Percentiles rank a stretch among this genome's conserved stretches.
These are phyloP conservation scores for Capsaspora owczarzaki DNA, from an alignment of 78 protist genomes.

Conservation along the genomic window DNA sequence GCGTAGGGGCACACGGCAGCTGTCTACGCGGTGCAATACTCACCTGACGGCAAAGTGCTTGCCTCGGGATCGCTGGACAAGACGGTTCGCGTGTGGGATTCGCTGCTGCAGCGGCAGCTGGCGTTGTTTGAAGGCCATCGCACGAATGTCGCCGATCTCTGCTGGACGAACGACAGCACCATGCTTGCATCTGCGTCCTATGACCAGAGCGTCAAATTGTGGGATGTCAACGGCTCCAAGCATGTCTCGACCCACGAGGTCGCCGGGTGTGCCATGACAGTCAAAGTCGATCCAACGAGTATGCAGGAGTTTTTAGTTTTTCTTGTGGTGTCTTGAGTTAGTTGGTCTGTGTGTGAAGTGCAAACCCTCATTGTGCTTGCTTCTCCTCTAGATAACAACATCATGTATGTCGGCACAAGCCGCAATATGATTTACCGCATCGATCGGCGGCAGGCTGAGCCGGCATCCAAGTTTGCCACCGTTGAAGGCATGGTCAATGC, in stretches of 20 bases:
- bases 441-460: conserved; percentile 40
- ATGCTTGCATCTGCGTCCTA: conserved; percentile 39
- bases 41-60: conserved; percentile 53
- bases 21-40: conserved; percentile 48
- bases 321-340: background rate
- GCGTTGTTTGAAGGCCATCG: background rate
- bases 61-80: conserved; percentile 64
- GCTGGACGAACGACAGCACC: conserved; percentile 40
- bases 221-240: conserved; percentile 42
- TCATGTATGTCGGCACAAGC: conserved; percentile 42
- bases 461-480: conserved; percentile 17
- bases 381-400: conserved; percentile 20
- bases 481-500: conserved; percentile 48
- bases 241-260: conserved; percentile 4
- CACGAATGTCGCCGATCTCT: conserved; percentile 12
- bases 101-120: background rate
- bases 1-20: conserved; percentile 57
- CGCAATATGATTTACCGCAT: conserved; percentile 30
- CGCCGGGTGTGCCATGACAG: conserved; percentile 24
- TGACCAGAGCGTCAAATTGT: conserved; percentile 49
- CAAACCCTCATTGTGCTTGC: no score
- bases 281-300: background rate
- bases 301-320: background rate
- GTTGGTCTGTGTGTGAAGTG: background rate
- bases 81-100: conserved; percentile 42